Percentiles rank a stretch among this genome's conserved stretches.
Evolutionary conservation across 495 filamentous ascomycete species (phyloP).

Genomic region (Talaromyces nanjingensis): DNA sequence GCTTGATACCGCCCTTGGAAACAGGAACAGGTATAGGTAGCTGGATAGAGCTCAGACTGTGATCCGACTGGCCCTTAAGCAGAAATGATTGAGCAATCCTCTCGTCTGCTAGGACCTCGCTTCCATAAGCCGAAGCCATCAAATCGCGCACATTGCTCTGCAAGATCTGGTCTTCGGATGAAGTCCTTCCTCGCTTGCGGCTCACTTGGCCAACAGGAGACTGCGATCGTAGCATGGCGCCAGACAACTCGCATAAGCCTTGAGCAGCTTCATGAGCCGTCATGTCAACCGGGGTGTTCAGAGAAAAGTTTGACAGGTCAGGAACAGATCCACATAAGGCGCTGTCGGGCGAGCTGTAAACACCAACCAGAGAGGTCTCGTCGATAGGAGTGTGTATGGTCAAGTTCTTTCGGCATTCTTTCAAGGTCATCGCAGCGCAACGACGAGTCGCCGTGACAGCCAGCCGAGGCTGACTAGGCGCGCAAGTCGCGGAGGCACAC

Average conservation of each 20-base stretch:
- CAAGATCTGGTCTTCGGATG: constrained; percentile 58
- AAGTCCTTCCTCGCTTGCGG: constrained; percentile 63
- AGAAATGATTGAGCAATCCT: constrained; percentile 35
- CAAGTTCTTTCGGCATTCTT: constrained; percentile 34
- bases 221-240: constrained; percentile 21
- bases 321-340: constrained; percentile 41
- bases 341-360: constrained; percentile 55
- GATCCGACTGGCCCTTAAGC: constrained; percentile 13
- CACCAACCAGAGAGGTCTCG: constrained; percentile 40
- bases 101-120: constrained; percentile 32
- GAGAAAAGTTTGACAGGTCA: constrained; percentile 44
- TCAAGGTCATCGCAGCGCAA: constrained; percentile 53
- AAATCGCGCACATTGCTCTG: constrained; percentile 69
- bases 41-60: constrained; percentile 17
- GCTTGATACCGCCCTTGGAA: constrained; percentile 38
- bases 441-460: constrained; percentile 80
- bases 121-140: constrained; percentile 26
- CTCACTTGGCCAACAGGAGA: constrained; percentile 12
- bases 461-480: constrained; percentile 58
- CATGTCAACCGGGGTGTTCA: constrained; percentile 41
- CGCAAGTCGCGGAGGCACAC: constrained; percentile 57
- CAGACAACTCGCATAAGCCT: constrained; percentile 57
- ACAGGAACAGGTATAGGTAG: constrained; percentile 18
- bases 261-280: constrained; percentile 53
- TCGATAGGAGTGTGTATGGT: constrained; percentile 37